Base-by-base conservation (phyloP, 2,329 filamentous ascomycete genomes). In the Calonectria pteridis region DNA sequence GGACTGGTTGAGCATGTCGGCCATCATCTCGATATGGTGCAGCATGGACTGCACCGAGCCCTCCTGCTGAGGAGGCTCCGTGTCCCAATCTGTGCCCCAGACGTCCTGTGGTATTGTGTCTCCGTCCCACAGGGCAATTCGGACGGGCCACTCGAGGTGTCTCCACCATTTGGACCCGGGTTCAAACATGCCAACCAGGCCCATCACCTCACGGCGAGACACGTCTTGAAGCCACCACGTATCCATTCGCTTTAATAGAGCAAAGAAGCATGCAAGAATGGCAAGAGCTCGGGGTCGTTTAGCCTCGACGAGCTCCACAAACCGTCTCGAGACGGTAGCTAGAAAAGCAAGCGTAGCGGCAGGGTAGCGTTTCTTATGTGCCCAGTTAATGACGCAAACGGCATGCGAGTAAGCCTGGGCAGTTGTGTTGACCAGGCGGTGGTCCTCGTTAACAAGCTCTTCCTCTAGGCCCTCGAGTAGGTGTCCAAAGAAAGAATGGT, bases 161-260 rank as follows among this genome's bases (percentile, higher is more conserved):
- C 88, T 86, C 90, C 90, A 91, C 90, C 90, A 92, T 66, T 87
- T 85, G 31, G 89, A 91, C 62, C 90, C 88, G 2, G 88, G 86
- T 78, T 91, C 89, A 80, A 92, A 92, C 43, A 91, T 83, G 43
- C 88, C 88, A 26, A 91, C 87, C 29, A 94, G 87, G 26, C 92
- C 92, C 80, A 91, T 89, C 20, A 94, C 90, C 77, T 94, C 91
- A 69, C 91, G 89, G 20, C 89, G 88, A 10, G 92, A 89, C 78
- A 93, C 92, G 49, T 93, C 92, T 26, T 91, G 88, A 33, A 94
- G 85, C 93, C 93, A 95, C 93, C 93, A 95, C 20, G 92, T 83
- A 73, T 93, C 89, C 75, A 93, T 86, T 40, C 88, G 88, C 79
- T 92, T 92, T 59, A 94, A 85, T 46, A 93, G 84, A 33, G 91